Conservation (phyloP, 192 early-diverging fungal species). For the Allomyces macrogynus region DNA sequence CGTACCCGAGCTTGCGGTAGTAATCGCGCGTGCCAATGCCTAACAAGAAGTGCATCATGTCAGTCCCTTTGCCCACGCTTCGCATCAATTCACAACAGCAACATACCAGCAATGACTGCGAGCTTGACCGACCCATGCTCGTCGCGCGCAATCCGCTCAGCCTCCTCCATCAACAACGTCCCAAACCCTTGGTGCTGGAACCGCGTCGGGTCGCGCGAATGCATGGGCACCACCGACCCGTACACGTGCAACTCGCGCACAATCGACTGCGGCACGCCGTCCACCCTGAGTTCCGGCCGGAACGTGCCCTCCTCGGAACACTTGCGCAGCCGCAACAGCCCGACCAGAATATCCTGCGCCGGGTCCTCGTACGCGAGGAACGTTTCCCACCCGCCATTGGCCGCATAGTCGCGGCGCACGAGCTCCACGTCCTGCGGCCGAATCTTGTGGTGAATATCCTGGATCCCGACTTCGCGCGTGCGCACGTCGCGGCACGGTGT, state of each 20-base stretch:
- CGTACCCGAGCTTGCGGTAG: slow-evolving; percentile 90
- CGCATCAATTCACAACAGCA: slow-evolving; percentile 2
- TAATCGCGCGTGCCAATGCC: slow-evolving; percentile 93
- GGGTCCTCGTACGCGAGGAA: slow-evolving; percentile 98
- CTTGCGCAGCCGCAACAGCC: slow-evolving; percentile 81
- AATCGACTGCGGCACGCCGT: slow-evolving; percentile 59
- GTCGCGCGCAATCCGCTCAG: slow-evolving; percentile 89
- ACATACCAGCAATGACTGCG: slow-evolving; percentile 71
- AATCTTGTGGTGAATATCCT: slow-evolving; percentile 91
- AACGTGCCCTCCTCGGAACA: slow-evolving; percentile 66
- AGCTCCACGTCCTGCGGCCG: slow-evolving; percentile 86
- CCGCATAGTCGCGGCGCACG: slow-evolving; percentile 90
- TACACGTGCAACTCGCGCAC: slow-evolving; percentile 98
- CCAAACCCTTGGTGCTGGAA: slow-evolving; percentile 99
- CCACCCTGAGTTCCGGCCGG: slow-evolving; percentile 67
- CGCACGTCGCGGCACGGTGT: slow-evolving; percentile 91
- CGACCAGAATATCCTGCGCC: slow-evolving; percentile 86
- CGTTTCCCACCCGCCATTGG: slow-evolving; percentile 98
- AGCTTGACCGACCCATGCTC: slow-evolving; percentile 91
- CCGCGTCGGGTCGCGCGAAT: slow-evolving; percentile 86
- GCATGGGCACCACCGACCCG: slow-evolving; percentile 87
- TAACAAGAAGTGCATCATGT: slow-evolving; percentile 4
- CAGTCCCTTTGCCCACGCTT: slow-evolving; percentile 1
- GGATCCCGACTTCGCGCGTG: slow-evolving; percentile 94
- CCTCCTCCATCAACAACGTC: slow-evolving; percentile 97